Evolutionary conservation across 495 filamentous ascomycete species (phyloP).

Genomic region (Penicillium bialowiezense): DNA sequence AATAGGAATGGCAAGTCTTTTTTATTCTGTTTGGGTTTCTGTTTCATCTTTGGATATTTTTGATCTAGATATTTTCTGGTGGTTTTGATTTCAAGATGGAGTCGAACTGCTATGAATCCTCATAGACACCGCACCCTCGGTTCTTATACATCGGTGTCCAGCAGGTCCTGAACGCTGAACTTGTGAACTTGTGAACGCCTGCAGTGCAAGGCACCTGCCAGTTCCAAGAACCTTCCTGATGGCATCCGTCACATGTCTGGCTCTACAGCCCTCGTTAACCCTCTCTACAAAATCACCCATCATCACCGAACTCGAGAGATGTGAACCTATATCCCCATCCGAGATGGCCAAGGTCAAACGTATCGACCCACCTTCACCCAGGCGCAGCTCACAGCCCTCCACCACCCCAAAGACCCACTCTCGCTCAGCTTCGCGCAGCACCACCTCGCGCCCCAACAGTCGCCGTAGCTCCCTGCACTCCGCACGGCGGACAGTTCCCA

Average conservation of each 20-base stretch:
- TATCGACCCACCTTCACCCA: slow-evolving; percentile 15
- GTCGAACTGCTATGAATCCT: too few species aligned
- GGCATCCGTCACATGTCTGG: slow-evolving; percentile 32
- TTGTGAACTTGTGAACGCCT: too few species aligned
- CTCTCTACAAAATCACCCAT: slow-evolving; percentile 9
- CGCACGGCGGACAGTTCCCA: slow-evolving; percentile 24
- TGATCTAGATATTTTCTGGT: not conserved
- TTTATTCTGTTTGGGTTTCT: not conserved
- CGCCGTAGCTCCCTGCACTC: slow-evolving; percentile 34
- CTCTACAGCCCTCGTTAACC: slow-evolving; percentile 12
- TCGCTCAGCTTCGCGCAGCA: slow-evolving; percentile 32
- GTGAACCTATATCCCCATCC: slow-evolving; percentile 2
- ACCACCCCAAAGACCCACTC: slow-evolving; percentile 16
- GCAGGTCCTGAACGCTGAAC: too few species aligned
- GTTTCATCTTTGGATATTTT: slow-evolving; percentile 1
- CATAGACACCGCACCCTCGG: too few species aligned
- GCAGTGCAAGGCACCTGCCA: too few species aligned
- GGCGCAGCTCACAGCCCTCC: not conserved
- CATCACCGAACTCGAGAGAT: slow-evolving; percentile 16
- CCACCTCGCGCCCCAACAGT: slow-evolving; percentile 28
- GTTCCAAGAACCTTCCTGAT: slow-evolving; percentile 8
- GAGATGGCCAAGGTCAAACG: slow-evolving; percentile 24
- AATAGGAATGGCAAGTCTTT: slow-evolving; percentile 2
- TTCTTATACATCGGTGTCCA: too few species aligned
- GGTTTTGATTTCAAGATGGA: slow-evolving; percentile 1